Conservation (phyloP, 1,284 basidiomycete species). For the Microbotryum lychnidis-dioicae region DNA sequence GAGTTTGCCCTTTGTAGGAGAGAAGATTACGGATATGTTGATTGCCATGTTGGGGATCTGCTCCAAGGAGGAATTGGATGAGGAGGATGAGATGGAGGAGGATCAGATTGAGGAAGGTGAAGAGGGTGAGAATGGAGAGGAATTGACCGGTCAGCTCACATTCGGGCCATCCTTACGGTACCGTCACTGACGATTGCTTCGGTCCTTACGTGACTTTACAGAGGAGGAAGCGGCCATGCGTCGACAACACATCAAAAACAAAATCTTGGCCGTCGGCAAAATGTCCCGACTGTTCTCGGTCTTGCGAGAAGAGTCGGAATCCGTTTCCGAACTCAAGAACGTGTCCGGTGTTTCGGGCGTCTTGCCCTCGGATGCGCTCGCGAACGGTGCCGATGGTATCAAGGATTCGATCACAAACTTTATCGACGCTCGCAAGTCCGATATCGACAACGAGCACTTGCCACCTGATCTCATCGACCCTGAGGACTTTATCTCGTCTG, state of each 20-base stretch:
- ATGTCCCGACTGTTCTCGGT: conserved; percentile 95
- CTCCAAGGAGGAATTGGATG: conserved; percentile 87
- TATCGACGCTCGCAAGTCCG: conserved; percentile 92
- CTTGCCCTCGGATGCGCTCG: conserved; percentile 78
- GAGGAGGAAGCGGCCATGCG: conserved; percentile 60
- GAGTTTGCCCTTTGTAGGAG: conserved; percentile 96
- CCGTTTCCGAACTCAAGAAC: conserved; percentile 92
- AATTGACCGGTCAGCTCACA: conserved; percentile 17
- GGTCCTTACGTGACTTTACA: conserved; percentile 5
- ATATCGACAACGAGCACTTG: conserved; percentile 96
- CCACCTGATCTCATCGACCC: conserved; percentile 92
- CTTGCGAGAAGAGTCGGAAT: conserved; percentile 94
- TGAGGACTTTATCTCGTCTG: conserved; percentile 56
- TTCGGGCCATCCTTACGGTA: background rate
- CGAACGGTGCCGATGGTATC: conserved; percentile 86
- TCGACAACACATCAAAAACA: conserved; percentile 84
- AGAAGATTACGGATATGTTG: conserved; percentile 96
- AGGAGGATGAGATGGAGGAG: conserved; percentile 60
- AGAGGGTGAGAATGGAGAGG: conserved; percentile 18
- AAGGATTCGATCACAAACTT: conserved; percentile 91
- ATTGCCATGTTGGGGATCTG: conserved; percentile 89
- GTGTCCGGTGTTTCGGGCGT: conserved; percentile 62
- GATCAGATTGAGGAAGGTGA: conserved; percentile 13
- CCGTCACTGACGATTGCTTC: background rate
- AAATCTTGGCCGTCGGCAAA: conserved; percentile 94